A percentile compares a stretch with the other conserved stretches of the same genome.
Evolutionary conservation across 352 stramenopile species (phyloP).

Genomic region (Globisporangium acanthophoron): DNA sequence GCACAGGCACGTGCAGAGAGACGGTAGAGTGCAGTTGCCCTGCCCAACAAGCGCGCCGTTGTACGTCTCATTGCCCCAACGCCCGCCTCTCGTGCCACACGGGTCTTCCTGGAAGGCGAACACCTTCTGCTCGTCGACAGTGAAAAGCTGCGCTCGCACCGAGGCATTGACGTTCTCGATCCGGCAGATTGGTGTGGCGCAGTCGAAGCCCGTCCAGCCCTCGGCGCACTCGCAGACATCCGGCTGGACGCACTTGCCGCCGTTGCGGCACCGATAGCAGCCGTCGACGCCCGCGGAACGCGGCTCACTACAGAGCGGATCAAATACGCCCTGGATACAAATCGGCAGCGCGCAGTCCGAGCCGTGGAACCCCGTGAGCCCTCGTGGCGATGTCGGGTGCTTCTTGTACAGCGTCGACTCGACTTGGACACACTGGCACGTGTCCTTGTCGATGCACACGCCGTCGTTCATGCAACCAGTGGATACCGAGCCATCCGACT

Average conservation of each 20-base stretch:
- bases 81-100: conserved; percentile 79
- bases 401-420: conserved; percentile 77
- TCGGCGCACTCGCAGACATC: conserved; percentile 89
- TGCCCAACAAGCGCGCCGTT: conserved; percentile 77
- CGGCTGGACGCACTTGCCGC: conserved; percentile 86
- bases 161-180: conserved; percentile 43
- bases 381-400: conserved; percentile 62
- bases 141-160: conserved; percentile 88
- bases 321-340: conserved; percentile 93
- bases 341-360: conserved; percentile 94
- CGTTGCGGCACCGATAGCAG: conserved; percentile 94
- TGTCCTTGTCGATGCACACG: conserved; percentile 91
- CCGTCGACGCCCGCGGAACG: conserved; percentile 63
- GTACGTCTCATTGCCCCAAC: conserved; percentile 60
- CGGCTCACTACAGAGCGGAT: conserved; percentile 78
- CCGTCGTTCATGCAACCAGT: conserved; percentile 90
- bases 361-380: conserved; percentile 91
- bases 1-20: conserved; percentile 91
- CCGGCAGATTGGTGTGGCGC: conserved; percentile 87
- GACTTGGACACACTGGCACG: conserved; percentile 89
- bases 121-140: conserved; percentile 91
- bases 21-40: conserved; percentile 92
- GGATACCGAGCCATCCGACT: conserved; percentile 50
- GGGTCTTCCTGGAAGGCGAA: conserved; percentile 91
- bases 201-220: conserved; percentile 95